A percentile compares a stretch with the other conserved stretches of the same genome.
Conservation (phyloP, 2,329 filamentous ascomycete genomes). For the Berkeleyomyces basicola region DNA sequence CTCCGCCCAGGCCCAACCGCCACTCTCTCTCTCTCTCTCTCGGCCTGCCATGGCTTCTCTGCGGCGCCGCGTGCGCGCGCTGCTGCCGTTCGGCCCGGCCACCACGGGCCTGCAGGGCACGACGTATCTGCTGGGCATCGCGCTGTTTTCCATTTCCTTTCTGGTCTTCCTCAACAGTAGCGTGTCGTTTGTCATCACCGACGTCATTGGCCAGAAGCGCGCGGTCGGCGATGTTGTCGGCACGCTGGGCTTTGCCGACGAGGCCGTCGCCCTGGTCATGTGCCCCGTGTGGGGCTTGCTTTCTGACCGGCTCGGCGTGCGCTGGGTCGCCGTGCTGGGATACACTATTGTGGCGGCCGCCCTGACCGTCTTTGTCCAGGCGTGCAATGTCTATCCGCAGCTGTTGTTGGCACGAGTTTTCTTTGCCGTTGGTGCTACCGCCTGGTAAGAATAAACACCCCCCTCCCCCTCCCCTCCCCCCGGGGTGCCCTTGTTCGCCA, state of each 20-base stretch:
- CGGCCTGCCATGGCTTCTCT: conserved; percentile 22
- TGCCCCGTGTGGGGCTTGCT: conserved; percentile 67
- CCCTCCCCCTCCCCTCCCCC: neutral
- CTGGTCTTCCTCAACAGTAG: conserved; percentile 79
- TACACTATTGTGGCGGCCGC: conserved; percentile 68
- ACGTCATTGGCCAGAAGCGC: conserved; percentile 57
- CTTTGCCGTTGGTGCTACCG: conserved; percentile 85
- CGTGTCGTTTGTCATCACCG: conserved; percentile 71
- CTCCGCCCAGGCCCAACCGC: too few species aligned
- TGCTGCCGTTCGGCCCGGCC: conserved; percentile 40
- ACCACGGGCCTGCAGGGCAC: conserved; percentile 46
- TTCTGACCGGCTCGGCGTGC: conserved; percentile 61
- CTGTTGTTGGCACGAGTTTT: conserved; percentile 68
- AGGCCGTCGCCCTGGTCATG: conserved; percentile 63
- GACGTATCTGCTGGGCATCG: conserved; percentile 67
- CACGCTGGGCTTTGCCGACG: conserved; percentile 71
- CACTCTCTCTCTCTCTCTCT: neutral
- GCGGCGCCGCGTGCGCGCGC: conserved; percentile 19
- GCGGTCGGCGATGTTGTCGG: conserved; percentile 67
- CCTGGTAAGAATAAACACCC: conserved; percentile 38
- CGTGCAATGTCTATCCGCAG: conserved; percentile 73
- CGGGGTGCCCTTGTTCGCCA: neutral
- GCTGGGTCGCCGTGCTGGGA: conserved; percentile 56
- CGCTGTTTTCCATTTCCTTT: conserved; percentile 75
- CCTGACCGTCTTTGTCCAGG: conserved; percentile 69